These are phyloP conservation scores for Dothidotthia symphoricarpi DNA, from an alignment of 2,329 filamentous ascomycete genomes.

Conservation along the genomic window DNA sequence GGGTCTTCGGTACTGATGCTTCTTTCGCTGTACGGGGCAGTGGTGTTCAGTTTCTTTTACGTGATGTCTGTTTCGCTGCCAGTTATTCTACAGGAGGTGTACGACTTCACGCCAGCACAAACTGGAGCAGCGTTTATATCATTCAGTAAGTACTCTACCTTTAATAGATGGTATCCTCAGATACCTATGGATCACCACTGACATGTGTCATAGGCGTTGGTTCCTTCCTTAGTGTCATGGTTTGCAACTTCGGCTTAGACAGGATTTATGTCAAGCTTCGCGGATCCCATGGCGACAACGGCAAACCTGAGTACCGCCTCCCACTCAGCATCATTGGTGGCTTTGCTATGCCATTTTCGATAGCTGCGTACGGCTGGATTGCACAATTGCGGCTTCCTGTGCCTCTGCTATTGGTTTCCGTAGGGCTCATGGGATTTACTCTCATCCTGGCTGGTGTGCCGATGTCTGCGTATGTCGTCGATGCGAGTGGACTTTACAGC, in stretches of 20 bases:
- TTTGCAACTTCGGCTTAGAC: conserved; percentile 55
- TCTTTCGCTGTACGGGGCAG: conserved; percentile 46
- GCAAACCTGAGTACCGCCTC: conserved; percentile 56
- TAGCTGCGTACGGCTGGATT: conserved; percentile 54
- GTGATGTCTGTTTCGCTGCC: conserved; percentile 49
- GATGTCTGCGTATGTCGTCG: conserved; percentile 57
- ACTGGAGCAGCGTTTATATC: conserved; percentile 56
- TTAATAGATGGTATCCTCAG: background rate
- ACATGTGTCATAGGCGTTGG: conserved; percentile 44
- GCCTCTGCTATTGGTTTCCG: conserved; percentile 45
- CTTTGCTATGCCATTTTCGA: conserved; percentile 47
- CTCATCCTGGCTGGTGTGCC: conserved; percentile 52
- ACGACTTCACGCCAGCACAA: conserved; percentile 49
- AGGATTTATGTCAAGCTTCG: conserved; percentile 54
- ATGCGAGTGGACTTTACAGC: conserved; percentile 56
- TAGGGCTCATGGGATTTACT: conserved; percentile 49
- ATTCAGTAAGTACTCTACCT: conserved; percentile 47
- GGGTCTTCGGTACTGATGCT: conserved; percentile 57
- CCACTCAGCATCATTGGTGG: conserved; percentile 53
- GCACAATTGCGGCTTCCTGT: conserved; percentile 48
- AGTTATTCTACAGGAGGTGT: conserved; percentile 43
- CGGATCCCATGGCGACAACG: conserved; percentile 42
- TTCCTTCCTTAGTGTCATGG: conserved; percentile 48
- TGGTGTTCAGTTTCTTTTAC: conserved; percentile 49
- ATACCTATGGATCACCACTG: conserved; percentile 1